A percentile compares a stretch with the other conserved stretches of the same genome.
phyloP scores from a whole-genome alignment of 208 protist genomes.

The Herpetomonas tarakana region DNA sequence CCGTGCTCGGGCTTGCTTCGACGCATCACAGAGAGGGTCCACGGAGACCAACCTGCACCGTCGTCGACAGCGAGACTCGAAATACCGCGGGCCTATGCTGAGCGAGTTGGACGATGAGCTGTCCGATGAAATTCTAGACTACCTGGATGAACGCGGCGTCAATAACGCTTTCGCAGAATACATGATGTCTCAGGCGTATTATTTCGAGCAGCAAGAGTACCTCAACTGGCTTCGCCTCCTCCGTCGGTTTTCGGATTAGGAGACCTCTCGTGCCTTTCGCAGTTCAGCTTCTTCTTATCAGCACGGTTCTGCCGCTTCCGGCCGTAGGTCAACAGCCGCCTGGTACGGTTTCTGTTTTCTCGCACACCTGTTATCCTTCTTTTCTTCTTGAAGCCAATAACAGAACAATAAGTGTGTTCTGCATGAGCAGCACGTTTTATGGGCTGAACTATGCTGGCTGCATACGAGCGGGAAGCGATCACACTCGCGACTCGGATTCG shows the following conservation, averaged over 20 bases:
- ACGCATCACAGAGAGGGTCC: not conserved
- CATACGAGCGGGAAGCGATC: no score
- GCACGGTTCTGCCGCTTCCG: not conserved
- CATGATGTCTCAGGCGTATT: slow-evolving; percentile 80
- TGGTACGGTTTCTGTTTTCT: no score
- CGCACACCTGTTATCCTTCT: no score
- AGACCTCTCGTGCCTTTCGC: not conserved
- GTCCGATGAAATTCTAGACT: slow-evolving; percentile 84
- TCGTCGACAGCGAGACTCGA: slow-evolving; percentile 24
- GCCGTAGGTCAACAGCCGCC: no score
- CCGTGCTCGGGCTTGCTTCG: slow-evolving; percentile 30
- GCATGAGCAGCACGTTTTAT: no score
- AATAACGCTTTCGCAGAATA: slow-evolving; percentile 88
- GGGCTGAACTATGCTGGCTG: no score
- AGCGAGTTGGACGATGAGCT: slow-evolving; percentile 86
- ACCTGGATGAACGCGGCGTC: slow-evolving; percentile 82
- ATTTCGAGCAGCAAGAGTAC: slow-evolving; percentile 83
- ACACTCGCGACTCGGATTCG: no score
- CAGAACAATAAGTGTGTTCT: no score
- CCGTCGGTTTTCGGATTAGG: slow-evolving; percentile 58
- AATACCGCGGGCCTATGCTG: slow-evolving; percentile 78
- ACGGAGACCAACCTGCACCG: slow-evolving; percentile 18
- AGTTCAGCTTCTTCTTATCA: slow-evolving; percentile 4
- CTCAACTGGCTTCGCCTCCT: slow-evolving; percentile 73
- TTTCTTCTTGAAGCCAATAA: no score